These are phyloP conservation scores for Wickerhamiella occidentalis DNA, from an alignment of 805 yeast genomes.

Conservation along the genomic window DNA sequence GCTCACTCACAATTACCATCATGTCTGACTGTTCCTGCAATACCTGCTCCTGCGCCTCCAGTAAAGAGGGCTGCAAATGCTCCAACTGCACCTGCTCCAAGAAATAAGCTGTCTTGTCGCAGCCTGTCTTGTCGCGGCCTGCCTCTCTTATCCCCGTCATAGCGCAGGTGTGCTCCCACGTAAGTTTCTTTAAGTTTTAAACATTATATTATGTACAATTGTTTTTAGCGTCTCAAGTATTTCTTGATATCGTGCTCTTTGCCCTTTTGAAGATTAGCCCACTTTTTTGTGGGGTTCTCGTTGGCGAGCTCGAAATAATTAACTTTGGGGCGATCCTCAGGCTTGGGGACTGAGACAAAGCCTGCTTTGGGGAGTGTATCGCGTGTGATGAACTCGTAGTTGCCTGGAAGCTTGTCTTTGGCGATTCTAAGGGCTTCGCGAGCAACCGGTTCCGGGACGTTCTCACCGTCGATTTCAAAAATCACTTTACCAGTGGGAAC, in stretches of 20 bases:
- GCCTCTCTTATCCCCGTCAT: too few relatives aligned
- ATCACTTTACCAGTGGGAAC: constrained; percentile 91
- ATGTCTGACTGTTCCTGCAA: constrained; percentile 5
- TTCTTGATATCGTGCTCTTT: constrained; percentile 39
- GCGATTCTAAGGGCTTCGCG: constrained; percentile 83
- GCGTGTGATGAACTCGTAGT: constrained; percentile 66
- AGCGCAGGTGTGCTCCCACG: not conserved
- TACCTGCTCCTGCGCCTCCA: constrained; percentile 7
- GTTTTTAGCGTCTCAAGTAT: constrained; percentile 47
- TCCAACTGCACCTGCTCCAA: constrained; percentile 9
- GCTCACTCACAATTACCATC: not conserved
- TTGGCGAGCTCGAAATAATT: constrained; percentile 46
- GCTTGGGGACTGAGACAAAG: constrained; percentile 37
- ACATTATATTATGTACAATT: constrained; percentile 1
- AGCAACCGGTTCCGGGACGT: constrained; percentile 79
- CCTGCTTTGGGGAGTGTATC: constrained; percentile 60
- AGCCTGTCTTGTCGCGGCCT: too few relatives aligned
- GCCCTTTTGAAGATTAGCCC: constrained; percentile 27
- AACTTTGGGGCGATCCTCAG: constrained; percentile 35
- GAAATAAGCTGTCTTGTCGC: not conserved
- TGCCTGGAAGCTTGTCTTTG: constrained; percentile 83
- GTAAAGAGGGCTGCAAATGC: constrained; percentile 5
- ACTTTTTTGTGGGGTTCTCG: constrained; percentile 50
- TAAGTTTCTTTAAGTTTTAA: not conserved
- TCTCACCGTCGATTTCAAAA: constrained; percentile 66